phyloP scores from a whole-genome alignment of 345 rosid species.

The Eucalyptus erythrocorys region DNA sequence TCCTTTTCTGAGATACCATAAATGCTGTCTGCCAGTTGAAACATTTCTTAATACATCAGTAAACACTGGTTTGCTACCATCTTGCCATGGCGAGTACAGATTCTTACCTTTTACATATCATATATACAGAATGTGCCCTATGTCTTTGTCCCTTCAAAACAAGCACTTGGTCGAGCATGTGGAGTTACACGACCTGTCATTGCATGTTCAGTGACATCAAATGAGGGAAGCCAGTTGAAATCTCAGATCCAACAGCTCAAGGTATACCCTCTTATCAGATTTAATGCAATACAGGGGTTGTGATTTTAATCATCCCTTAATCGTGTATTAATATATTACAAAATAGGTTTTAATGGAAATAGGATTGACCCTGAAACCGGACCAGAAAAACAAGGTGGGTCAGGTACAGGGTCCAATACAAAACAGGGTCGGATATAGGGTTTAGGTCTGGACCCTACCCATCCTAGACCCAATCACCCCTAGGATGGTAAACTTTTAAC shows the following conservation, averaged over 20 bases:
- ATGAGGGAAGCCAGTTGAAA: conserved; percentile 82
- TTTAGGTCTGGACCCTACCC: not conserved
- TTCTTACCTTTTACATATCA: not conserved
- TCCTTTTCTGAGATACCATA: not conserved
- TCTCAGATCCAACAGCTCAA: conserved; percentile 79
- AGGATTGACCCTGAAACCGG: too few relatives aligned
- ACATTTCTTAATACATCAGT: not conserved
- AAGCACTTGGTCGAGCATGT: conserved; percentile 93
- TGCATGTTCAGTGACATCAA: conserved; percentile 74
- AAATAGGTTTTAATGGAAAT: too few relatives aligned
- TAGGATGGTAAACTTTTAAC: too few relatives aligned
- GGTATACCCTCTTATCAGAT: conserved; percentile 15
- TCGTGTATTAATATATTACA: conserved; percentile 22
- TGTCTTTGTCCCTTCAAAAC: conserved; percentile 93
- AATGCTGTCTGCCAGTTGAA: not conserved
- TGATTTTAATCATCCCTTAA: not conserved
- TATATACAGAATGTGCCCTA: conserved; percentile 95
- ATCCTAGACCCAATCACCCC: not conserved
- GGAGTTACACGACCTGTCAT: conserved; percentile 95
- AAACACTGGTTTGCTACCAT: not conserved
- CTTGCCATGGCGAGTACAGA: not conserved
- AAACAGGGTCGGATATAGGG: too few relatives aligned
- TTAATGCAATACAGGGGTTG: not conserved
- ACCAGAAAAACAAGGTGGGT: too few relatives aligned
- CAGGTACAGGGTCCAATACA: too few relatives aligned